Conservation (phyloP, 148 eudicot genomes). For the Hydrangea macrophylla region DNA sequence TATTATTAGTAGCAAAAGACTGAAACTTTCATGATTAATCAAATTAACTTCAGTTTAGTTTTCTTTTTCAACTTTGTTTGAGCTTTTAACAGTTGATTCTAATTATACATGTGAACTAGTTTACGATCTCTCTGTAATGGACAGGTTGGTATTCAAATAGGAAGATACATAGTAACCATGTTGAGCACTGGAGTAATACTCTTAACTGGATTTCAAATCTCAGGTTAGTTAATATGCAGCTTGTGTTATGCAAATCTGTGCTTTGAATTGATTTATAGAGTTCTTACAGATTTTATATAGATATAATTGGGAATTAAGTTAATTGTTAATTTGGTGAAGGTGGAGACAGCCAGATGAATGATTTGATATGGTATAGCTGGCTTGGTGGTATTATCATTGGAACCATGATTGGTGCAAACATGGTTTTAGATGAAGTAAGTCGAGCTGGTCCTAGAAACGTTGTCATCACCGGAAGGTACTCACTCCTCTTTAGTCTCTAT, state of each 20-base stretch:
- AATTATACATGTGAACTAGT: background rate
- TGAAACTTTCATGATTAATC: background rate
- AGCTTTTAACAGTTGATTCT: background rate
- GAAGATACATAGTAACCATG: conserved; percentile 74
- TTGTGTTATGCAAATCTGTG: background rate
- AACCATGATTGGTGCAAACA: conserved; percentile 95
- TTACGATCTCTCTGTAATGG: conserved; percentile 7
- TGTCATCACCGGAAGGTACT: conserved; percentile 96
- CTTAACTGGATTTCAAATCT: conserved; percentile 53
- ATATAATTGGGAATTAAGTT: conserved; percentile 12
- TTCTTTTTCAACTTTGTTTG: background rate
- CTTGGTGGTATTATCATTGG: conserved; percentile 97
- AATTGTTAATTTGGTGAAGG: conserved; percentile 40
- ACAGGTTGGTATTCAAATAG: conserved; percentile 59
- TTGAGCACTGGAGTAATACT: conserved; percentile 67
- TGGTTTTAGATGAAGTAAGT: conserved; percentile 91
- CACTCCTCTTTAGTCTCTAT: background rate
- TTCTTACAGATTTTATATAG: no score
- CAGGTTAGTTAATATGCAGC: conserved; percentile 20
- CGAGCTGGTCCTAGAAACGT: conserved; percentile 98
- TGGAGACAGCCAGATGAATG: conserved; percentile 81
- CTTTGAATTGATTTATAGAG: no score
- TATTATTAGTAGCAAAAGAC: background rate
- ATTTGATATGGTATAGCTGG: conserved; percentile 98
- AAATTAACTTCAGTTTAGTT: background rate